Evolutionary conservation across 1,139 yeast species (phyloP), one percentile per base, ranked within the genome.

Genomic region (Yamadazyma spencermartinsiae): DNA sequence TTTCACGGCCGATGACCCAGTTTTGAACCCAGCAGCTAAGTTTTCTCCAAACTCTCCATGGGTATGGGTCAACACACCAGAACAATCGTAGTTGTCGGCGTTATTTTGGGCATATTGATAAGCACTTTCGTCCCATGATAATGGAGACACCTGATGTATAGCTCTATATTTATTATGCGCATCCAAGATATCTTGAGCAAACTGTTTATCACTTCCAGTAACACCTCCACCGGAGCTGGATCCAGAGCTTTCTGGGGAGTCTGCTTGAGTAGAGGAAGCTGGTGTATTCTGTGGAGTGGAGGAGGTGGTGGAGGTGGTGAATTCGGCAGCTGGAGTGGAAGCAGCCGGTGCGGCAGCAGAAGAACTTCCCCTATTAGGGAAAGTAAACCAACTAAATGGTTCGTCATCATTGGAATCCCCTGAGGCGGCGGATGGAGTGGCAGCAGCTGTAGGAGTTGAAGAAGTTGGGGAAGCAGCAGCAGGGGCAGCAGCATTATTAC

Each of bases 41-140:
- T 89, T 89, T 68, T 89, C 96, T 58, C 96, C 96, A 66, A 76
- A 84, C 37, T 71, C 63, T 41, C 92, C 92, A 41, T 86, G 86
- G 36, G 95, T 81, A 69, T 89, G 96, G 26, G 66, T 63, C 60
- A 88, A 77, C 11, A 55, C 50, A 41, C 86, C 85, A 27, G 79
- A 77, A 67, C 96, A 88, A 59, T 76, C 76, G 63, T 82, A 86
- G 38, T 65, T 55, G 61, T 80, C 76, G 32, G 90, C 89, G 60
- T 82, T 85, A 48, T 65, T 60, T 63, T 80, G 81, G 35, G 96
- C 96, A 54, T 78, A 82, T 32, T 63, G 52, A 44, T 84, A 89
- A 34, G 85, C 68, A 12, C 65, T 70, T 30, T 65, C 55, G 48
- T 80, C 76, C 96, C 97, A 89, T 2, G 74, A 46, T 46, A 89